A percentile compares a stretch with the other conserved stretches of the same genome.
These are phyloP conservation scores for Malassezia caprae DNA, from an alignment of 1,284 basidiomycete species.

Conservation along the genomic window DNA sequence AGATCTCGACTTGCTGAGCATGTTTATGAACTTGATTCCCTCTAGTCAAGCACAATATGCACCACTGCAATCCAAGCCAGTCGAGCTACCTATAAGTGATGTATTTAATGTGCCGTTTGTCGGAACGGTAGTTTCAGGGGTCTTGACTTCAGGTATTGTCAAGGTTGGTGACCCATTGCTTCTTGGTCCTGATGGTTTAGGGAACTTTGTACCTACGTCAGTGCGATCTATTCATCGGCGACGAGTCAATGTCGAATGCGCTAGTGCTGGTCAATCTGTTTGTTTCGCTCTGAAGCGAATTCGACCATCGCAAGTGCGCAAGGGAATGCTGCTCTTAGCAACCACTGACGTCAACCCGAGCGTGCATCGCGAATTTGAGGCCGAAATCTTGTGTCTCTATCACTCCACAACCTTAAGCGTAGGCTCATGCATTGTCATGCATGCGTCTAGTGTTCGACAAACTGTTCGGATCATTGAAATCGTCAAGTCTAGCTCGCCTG, in stretches of 20 bases:
- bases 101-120: constrained; percentile 69
- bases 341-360: constrained; percentile 25
- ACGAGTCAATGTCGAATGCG: constrained; percentile 68
- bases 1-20: constrained; percentile 60
- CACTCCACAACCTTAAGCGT: constrained; percentile 42
- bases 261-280: constrained; percentile 85
- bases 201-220: constrained; percentile 69
- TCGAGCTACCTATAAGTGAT: constrained; percentile 60
- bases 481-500: constrained; percentile 27
- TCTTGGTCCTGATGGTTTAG: constrained; percentile 85
- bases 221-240: constrained; percentile 92
- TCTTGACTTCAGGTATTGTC: constrained; percentile 54
- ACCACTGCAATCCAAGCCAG: constrained; percentile 57
- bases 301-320: constrained; percentile 68
- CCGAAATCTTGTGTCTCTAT: constrained; percentile 45
- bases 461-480: constrained; percentile 41
- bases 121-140: constrained; percentile 88
- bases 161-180: constrained; percentile 59
- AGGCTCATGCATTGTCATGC: constrained; percentile 45
- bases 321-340: constrained; percentile 62
- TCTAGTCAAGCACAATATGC: constrained; percentile 40
- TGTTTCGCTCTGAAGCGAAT: constrained; percentile 86
- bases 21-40: constrained; percentile 48
- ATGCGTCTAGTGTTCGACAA: constrained; percentile 43
- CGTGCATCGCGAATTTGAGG: constrained; percentile 39